Percentiles rank a stretch among this genome's conserved stretches.
These are phyloP conservation scores for Sequoia sempervirens DNA, from an alignment of 75 land plant genomes.

Conservation along the genomic window DNA sequence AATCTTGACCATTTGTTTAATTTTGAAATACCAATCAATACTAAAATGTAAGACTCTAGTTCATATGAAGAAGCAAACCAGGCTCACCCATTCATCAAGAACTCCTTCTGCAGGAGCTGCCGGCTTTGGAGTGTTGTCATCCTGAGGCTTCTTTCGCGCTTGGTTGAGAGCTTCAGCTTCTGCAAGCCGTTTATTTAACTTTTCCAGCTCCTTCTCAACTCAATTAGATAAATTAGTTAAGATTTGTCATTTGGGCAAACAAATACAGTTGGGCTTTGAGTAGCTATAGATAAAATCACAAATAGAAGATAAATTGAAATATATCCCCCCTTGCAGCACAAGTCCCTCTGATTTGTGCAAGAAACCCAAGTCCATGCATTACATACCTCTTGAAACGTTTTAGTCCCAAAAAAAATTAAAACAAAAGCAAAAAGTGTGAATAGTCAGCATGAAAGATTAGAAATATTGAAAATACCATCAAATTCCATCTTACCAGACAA, in stretches of 20 bases:
- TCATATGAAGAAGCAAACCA: slow-evolving; percentile 7
- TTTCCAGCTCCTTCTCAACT: slow-evolving; percentile 64
- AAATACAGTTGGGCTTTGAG: background rate
- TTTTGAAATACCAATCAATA: slow-evolving; percentile 1
- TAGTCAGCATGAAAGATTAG: background rate
- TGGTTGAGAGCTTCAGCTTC: slow-evolving; percentile 88
- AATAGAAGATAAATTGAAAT: background rate
- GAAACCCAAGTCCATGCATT: background rate
- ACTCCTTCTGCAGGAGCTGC: slow-evolving; percentile 42
- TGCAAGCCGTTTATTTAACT: slow-evolving; percentile 69
- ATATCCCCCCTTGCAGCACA: background rate
- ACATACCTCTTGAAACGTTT: background rate
- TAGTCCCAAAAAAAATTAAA: background rate
- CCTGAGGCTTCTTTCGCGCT: slow-evolving; percentile 80
- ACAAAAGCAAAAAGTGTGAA: background rate
- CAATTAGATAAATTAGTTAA: background rate
- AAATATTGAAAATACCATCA: background rate
- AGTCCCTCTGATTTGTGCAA: background rate
- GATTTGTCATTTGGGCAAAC: background rate
- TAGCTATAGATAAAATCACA: background rate
- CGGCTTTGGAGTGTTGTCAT: slow-evolving; percentile 28
- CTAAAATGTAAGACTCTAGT: background rate
- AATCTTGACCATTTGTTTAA: background rate
- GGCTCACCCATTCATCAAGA: slow-evolving; percentile 48
- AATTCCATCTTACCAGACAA: slow-evolving; percentile 39